Conservation (phyloP, 2,329 filamentous ascomycete species). For the Fusarium sp. region DNA sequence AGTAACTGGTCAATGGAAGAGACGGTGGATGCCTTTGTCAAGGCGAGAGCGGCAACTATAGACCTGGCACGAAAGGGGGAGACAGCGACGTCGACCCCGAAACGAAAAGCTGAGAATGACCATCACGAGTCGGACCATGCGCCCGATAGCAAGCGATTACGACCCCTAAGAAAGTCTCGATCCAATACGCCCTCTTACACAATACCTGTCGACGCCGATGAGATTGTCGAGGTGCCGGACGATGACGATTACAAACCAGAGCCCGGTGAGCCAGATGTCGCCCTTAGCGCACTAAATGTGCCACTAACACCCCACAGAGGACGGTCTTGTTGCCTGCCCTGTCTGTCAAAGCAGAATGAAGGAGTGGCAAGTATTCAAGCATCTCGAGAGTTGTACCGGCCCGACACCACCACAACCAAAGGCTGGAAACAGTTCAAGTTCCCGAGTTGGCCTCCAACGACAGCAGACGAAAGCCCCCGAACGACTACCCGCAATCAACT, state of each 20-base stretch:
- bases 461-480: slow-evolving; percentile 64
- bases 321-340: slow-evolving; percentile 87
- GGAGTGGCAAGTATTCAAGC: slow-evolving; percentile 81
- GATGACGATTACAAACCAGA: slow-evolving; percentile 53
- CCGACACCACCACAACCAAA: slow-evolving; percentile 46
- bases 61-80: slow-evolving; percentile 69
- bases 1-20: slow-evolving; percentile 91
- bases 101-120: slow-evolving; percentile 65
- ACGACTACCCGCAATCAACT: slow-evolving; percentile 85
- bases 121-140: slow-evolving; percentile 46
- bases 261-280: slow-evolving; percentile 38
- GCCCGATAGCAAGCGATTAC: slow-evolving; percentile 64
- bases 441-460: slow-evolving; percentile 41
- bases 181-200: slow-evolving; percentile 52
- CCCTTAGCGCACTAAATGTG: not conserved
- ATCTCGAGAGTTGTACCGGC: slow-evolving; percentile 78
- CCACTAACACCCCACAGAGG: slow-evolving; percentile 62
- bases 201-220: slow-evolving; percentile 36
- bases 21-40: slow-evolving; percentile 83
- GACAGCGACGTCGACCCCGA: slow-evolving; percentile 55
- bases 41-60: slow-evolving; percentile 74
- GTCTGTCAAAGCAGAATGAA: slow-evolving; percentile 88
- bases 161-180: slow-evolving; percentile 64
- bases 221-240: slow-evolving; percentile 46
- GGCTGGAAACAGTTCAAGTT: slow-evolving; percentile 19